Base-by-base conservation (phyloP, 192 early-diverging fungal genomes). In the Rhizoclosmatium globosum region DNA sequence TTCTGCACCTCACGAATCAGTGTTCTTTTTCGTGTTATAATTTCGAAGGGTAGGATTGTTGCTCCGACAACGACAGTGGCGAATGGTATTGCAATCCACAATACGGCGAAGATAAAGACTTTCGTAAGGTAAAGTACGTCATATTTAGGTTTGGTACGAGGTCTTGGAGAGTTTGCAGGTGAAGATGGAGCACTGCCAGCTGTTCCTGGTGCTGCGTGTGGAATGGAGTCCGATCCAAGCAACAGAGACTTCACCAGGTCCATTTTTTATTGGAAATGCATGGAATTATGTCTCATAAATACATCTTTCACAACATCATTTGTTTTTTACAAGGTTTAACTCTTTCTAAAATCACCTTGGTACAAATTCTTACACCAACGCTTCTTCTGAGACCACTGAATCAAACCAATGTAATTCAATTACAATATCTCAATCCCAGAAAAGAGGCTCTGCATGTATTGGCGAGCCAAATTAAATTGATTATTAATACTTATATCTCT, bases 1-100 rank as follows among this genome's bases (percentile, higher is more conserved):
- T 53, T 41, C 66, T 87, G 72, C 19, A 85, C 81, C 41, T 78
- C 38, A 41, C 74, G 48, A 23, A 88, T 85, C 31, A 31, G 0
- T 31, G 31, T 31, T 31, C 31, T 31, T 31, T 31, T 31, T 31
- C 31, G 31, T 31, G 31, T 31, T 31, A 31, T 31, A 0, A 31
- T 31, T 31, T 31, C 31, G 31, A 31, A 31, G 0, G 17, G 43
- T 45, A 87, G 82, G 13, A 71, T 66, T 21, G 85, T 76, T 17
- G 72, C 71, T 23, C 70, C 70, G 65, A 61, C 80, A 47, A 79
- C 77, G 6, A 82, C 47, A 46, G 77, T 66, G 38, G 78, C 39
- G 61, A 73, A 39, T 23, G 77, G 57, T 4, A 68, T 23, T 62
- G 43, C 42, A 73, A 74, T 80, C 75, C 81, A 74, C 56, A 86